These are phyloP conservation scores for Botrytis hyacinthi DNA, from an alignment of 2,329 filamentous ascomycete genomes.

Conservation along the genomic window DNA sequence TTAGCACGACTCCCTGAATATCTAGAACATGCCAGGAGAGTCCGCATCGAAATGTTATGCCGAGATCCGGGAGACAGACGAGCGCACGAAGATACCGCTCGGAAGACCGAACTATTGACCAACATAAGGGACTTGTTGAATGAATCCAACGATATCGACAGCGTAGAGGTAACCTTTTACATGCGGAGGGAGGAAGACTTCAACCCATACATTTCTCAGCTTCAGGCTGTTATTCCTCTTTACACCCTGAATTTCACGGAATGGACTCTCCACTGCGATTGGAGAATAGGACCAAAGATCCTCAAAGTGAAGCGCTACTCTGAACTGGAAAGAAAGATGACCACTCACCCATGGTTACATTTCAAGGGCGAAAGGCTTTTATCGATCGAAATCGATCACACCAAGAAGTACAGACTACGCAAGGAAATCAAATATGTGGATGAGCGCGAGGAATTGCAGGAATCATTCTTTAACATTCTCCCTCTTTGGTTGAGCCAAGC, in stretches of 20 bases:
- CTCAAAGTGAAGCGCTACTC: not conserved
- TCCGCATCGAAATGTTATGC: not conserved
- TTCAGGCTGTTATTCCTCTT: not conserved
- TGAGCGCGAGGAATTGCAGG: not conserved
- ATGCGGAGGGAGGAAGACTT: not conserved
- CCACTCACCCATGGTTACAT: not conserved
- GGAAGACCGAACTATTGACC: not conserved
- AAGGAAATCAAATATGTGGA: not conserved
- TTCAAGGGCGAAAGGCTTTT: not conserved
- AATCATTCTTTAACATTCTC: not conserved
- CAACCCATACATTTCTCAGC: not conserved
- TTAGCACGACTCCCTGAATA: not conserved
- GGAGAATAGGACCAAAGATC: too few relatives aligned
- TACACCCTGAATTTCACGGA: not conserved
- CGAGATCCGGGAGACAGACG: not conserved
- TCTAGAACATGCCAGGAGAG: not conserved
- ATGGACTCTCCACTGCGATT: not conserved
- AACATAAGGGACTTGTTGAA: not conserved
- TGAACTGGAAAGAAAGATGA: not conserved
- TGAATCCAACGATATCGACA: not conserved
- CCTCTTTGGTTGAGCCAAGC: not conserved
- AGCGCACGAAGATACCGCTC: not conserved
- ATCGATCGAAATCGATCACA: not conserved
- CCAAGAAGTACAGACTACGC: not conserved
- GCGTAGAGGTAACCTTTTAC: not conserved